Conservation (phyloP, 177 flowering plant species). For the Tripterygium wilfordii region DNA sequence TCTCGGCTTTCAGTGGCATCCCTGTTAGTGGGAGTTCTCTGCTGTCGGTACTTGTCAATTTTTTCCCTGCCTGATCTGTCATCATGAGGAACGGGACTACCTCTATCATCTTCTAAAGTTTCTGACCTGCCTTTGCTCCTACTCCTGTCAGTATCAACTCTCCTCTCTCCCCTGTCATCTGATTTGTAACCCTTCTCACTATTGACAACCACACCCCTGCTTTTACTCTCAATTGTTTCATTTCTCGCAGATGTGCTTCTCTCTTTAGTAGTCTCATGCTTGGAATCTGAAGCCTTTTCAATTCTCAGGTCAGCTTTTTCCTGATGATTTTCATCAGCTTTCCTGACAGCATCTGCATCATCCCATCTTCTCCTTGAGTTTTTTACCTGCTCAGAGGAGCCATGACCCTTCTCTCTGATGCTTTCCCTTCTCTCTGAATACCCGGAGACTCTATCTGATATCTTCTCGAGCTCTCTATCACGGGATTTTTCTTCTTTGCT, state of each 20-base stretch:
- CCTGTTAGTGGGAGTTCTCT: slow-evolving; percentile 28
- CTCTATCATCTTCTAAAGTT: slow-evolving; percentile 42
- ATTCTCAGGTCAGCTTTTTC: slow-evolving; percentile 42
- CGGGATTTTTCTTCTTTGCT: slow-evolving; percentile 46
- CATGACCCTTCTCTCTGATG: slow-evolving; percentile 53
- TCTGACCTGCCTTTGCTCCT: slow-evolving; percentile 49
- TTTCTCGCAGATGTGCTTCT: slow-evolving; percentile 31
- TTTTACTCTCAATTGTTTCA: slow-evolving; percentile 42
- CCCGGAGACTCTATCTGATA: slow-evolving; percentile 50
- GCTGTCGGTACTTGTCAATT: slow-evolving; percentile 48
- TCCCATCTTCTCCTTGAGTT: slow-evolving; percentile 74
- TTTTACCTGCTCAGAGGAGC: slow-evolving; percentile 44
- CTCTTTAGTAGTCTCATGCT: slow-evolving; percentile 45
- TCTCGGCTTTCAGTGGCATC: slow-evolving; percentile 48
- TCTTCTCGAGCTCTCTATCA: slow-evolving; percentile 51
- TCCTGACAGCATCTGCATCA: slow-evolving; percentile 39
- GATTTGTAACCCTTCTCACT: slow-evolving; percentile 46
- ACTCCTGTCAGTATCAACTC: slow-evolving; percentile 49
- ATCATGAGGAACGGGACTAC: slow-evolving; percentile 34
- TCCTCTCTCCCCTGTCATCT: slow-evolving; percentile 55
- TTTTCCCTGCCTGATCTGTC: slow-evolving; percentile 47
- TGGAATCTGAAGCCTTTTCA: slow-evolving; percentile 50
- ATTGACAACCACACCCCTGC: slow-evolving; percentile 34
- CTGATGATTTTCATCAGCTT: slow-evolving; percentile 35
- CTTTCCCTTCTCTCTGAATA: slow-evolving; percentile 51